Conservation (phyloP, 805 yeast genomes). For the Deakozyma indianensis region DNA sequence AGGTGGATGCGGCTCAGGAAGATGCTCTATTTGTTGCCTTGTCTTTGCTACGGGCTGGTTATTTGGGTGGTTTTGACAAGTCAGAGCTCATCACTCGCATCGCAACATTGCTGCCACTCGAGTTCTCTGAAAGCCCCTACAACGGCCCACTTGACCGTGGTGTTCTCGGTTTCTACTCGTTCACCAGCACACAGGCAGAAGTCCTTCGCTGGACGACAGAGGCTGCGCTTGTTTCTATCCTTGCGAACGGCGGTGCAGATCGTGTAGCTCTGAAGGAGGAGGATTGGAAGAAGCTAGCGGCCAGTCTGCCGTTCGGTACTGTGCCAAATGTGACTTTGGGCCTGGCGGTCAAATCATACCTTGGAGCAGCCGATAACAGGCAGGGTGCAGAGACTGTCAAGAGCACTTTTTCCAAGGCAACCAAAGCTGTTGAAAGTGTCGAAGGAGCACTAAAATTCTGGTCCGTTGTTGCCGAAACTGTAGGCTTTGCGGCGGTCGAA, state of each 20-base stretch:
- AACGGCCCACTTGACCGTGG: not conserved
- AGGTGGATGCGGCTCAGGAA: not conserved
- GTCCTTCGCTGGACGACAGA: not conserved
- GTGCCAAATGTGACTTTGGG: not conserved
- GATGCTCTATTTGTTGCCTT: not conserved
- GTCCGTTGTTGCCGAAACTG: not conserved
- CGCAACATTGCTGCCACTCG: not conserved
- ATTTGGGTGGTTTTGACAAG: not conserved
- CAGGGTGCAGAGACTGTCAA: not conserved
- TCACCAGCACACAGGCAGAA: not conserved
- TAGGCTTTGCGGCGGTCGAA: not conserved
- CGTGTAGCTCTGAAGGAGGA: not conserved
- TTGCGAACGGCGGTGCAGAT: not conserved
- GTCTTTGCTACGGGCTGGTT: not conserved
- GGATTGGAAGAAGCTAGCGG: not conserved
- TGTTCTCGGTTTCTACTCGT: not conserved
- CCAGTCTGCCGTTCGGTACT: not conserved
- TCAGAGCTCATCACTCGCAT: not conserved
- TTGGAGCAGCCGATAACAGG: not conserved
- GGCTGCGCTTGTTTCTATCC: not conserved
- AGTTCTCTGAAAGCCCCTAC: not conserved
- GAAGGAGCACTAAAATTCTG: not conserved
- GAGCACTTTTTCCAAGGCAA: not conserved
- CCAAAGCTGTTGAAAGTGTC: not conserved
- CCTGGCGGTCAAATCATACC: not conserved